Conservation (phyloP, 495 filamentous ascomycete species). For the Penicillium goetzii region DNA sequence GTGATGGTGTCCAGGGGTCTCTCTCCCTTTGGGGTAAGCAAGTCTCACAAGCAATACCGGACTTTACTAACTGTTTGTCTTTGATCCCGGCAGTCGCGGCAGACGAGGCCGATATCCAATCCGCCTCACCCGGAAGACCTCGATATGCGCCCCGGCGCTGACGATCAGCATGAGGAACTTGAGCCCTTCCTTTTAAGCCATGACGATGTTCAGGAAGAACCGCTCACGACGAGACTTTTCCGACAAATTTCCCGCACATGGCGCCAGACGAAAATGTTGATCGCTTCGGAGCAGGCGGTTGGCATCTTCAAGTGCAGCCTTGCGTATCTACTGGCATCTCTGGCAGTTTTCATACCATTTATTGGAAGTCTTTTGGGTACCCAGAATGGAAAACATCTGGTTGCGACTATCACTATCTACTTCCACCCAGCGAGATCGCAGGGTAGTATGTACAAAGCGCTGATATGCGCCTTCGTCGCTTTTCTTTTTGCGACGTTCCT, state of each 20-base stretch:
- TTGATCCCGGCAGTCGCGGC: not conserved
- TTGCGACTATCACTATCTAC: constrained; percentile 89
- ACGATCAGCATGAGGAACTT: not conserved
- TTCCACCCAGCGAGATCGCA: constrained; percentile 91
- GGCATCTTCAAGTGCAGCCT: constrained; percentile 91
- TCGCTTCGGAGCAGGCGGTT: constrained; percentile 62
- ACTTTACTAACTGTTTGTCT: not conserved
- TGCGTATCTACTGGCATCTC: constrained; percentile 84
- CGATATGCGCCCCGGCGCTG: constrained; percentile 4
- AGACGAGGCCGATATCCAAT: not conserved
- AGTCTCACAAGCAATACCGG: not conserved
- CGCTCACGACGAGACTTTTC: not conserved
- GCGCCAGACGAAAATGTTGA: constrained; percentile 36
- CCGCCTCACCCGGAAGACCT: not conserved
- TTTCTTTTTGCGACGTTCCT: constrained; percentile 82
- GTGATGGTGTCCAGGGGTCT: constrained; percentile 2
- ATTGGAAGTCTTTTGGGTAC: constrained; percentile 74
- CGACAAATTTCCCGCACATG: not conserved
- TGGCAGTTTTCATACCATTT: constrained; percentile 80
- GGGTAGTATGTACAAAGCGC: constrained; percentile 89
- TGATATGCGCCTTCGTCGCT: constrained; percentile 76
- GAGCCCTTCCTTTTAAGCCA: not conserved
- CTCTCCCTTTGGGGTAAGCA: not conserved
- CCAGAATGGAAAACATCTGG: constrained; percentile 95
- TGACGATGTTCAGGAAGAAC: not conserved